Conservation (phyloP, 257 asterid genomes). For the Fraxinus americana region DNA sequence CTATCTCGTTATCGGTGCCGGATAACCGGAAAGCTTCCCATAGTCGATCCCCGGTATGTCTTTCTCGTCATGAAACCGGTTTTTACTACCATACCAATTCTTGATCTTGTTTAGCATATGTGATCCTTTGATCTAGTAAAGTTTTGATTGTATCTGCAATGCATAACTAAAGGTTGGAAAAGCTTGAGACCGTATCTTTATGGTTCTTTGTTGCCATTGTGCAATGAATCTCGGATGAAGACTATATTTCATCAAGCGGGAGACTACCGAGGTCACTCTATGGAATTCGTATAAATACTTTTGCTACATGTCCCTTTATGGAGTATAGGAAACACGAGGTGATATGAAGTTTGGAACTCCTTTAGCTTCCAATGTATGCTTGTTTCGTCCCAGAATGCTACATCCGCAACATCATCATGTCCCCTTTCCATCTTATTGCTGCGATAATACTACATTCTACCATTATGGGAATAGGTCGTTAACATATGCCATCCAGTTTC, state of each 20-base stretch:
- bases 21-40: constrained; percentile 82
- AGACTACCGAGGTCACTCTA: too few relatives aligned
- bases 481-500: too few relatives aligned
- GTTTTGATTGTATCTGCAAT: neutral
- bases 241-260: too few relatives aligned
- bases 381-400: too few relatives aligned
- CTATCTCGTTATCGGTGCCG: constrained; percentile 61
- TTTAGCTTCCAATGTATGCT: neutral
- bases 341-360: neutral
- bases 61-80: constrained; percentile 14
- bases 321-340: neutral
- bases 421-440: neutral
- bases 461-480: neutral
- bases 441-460: neutral
- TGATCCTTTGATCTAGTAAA: neutral
- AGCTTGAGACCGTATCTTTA: neutral
- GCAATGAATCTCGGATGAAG: neutral
- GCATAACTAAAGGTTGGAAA: neutral
- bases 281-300: neutral
- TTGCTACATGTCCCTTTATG: neutral
- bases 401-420: neutral
- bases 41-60: constrained; percentile 82
- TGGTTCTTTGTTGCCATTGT: neutral
- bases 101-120: neutral
- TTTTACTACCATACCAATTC: neutral